A percentile compares a stretch with the other conserved stretches of the same genome.
Evolutionary conservation across 768 basidiomycete genomes (phyloP).

Genomic region (Mycena alexandri): DNA sequence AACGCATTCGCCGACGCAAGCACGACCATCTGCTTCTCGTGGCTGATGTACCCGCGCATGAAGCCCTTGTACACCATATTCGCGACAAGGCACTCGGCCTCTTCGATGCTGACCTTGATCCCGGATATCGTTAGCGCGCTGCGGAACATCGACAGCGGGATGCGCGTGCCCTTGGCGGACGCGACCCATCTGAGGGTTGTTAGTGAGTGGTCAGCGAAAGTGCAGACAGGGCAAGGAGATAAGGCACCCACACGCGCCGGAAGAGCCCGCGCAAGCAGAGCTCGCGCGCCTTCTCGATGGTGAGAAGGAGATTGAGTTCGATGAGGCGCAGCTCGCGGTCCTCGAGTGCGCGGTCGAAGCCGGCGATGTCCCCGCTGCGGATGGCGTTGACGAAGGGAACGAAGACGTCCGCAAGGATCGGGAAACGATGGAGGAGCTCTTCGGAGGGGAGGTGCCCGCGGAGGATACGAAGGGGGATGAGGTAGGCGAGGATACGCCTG

Average conservation of each 20-base stretch:
- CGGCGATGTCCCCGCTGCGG: slow-evolving; percentile 77
- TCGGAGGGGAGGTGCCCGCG: slow-evolving; percentile 87
- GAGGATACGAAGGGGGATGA: slow-evolving; percentile 90
- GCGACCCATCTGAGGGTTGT: slow-evolving; percentile 78
- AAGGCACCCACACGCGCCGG: slow-evolving; percentile 72
- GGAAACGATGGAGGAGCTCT: slow-evolving; percentile 78
- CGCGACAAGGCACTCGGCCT: slow-evolving; percentile 93
- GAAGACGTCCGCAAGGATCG: slow-evolving; percentile 79
- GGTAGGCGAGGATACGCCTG: slow-evolving; percentile 91
- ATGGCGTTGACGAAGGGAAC: slow-evolving; percentile 86
- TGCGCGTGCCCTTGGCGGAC: slow-evolving; percentile 77
- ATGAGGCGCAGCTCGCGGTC: slow-evolving; percentile 79
- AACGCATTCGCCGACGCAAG: slow-evolving; percentile 85
- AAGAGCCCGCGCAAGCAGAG: slow-evolving; percentile 88
- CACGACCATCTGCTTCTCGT: slow-evolving; percentile 95
- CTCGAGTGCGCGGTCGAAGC: slow-evolving; percentile 86
- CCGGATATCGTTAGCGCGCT: slow-evolving; percentile 80
- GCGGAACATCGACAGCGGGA: slow-evolving; percentile 87
- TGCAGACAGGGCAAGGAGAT: slow-evolving; percentile 7
- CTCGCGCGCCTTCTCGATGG: slow-evolving; percentile 90
- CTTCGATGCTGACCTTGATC: slow-evolving; percentile 72
- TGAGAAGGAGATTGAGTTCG: slow-evolving; percentile 89
- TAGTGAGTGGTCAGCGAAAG: slow-evolving; percentile 6
- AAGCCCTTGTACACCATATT: slow-evolving; percentile 96
- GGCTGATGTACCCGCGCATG: slow-evolving; percentile 96